phyloP scores from a whole-genome alignment of 441 rosid genomes.

The Populus trichocarpa region DNA sequence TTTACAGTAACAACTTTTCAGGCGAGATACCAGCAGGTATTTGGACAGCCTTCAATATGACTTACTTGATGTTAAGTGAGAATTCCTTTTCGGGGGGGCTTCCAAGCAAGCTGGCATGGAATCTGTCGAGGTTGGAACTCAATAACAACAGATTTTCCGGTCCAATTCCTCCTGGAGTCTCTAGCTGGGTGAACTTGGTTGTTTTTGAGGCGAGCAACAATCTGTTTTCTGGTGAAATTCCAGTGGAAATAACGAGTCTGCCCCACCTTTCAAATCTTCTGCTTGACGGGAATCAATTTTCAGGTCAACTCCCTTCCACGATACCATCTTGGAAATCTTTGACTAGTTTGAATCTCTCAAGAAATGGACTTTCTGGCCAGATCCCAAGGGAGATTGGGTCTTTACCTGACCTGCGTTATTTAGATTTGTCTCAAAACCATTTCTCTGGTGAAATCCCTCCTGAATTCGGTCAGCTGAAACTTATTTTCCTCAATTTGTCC shows the following conservation, averaged over 20 bases:
- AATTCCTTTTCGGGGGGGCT: constrained; percentile 67
- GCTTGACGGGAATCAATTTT: constrained; percentile 58
- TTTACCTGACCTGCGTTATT: constrained; percentile 42
- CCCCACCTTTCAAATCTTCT: constrained; percentile 34
- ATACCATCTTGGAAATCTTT: constrained; percentile 65
- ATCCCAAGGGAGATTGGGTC: constrained; percentile 60
- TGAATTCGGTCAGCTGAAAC: constrained; percentile 38
- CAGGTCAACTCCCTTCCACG: constrained; percentile 58
- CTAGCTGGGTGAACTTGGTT: constrained; percentile 47
- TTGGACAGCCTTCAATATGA: constrained; percentile 56
- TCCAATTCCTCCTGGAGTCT: constrained; percentile 50
- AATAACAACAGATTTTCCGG: constrained; percentile 13
- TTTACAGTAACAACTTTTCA: constrained; percentile 59
- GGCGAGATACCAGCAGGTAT: constrained; percentile 66
- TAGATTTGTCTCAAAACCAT: constrained; percentile 70
- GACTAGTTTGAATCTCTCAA: constrained; percentile 44
- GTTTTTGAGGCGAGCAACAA: constrained; percentile 69
- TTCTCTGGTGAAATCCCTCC: constrained; percentile 41
- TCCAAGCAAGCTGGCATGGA: constrained; percentile 56
- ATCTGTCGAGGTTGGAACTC: constrained; percentile 64
- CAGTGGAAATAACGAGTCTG: constrained; percentile 55
- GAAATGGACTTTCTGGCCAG: constrained; percentile 59
- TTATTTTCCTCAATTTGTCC: constrained; percentile 53
- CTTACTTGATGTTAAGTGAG: constrained; percentile 48
- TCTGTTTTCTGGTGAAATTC: constrained; percentile 55